phyloP scores from a whole-genome alignment of 2,329 filamentous ascomycete species.

The Aspergillus ochraceoroseus region DNA sequence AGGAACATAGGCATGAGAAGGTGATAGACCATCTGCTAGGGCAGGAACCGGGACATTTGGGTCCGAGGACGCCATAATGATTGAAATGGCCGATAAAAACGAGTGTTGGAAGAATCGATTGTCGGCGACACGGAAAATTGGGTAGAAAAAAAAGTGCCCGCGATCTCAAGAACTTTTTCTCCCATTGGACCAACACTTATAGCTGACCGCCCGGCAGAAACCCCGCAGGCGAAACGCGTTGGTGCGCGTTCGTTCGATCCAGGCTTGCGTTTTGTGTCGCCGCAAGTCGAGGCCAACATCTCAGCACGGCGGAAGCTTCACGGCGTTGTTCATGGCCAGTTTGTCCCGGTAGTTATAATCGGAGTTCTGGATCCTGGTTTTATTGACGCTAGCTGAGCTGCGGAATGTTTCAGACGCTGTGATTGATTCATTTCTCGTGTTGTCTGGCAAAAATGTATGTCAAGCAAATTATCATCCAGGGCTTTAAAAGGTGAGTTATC shows the following conservation, averaged over 20 bases:
- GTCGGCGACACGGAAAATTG: constrained; percentile 9
- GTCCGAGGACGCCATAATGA: constrained; percentile 27
- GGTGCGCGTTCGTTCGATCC: constrained; percentile 20
- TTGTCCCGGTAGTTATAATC: neutral
- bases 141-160: constrained; percentile 19
- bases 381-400: constrained; percentile 18
- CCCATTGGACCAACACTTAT: constrained; percentile 14
- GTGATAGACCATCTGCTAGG: constrained; percentile 44
- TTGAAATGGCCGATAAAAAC: neutral
- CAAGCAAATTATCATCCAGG: constrained; percentile 99
- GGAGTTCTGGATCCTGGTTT: constrained; percentile 7
- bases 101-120: constrained; percentile 4
- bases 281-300: constrained; percentile 13
- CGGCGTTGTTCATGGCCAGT: constrained; percentile 5
- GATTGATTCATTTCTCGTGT: constrained; percentile 26
- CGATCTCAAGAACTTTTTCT: constrained; percentile 19
- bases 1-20: constrained; percentile 47
- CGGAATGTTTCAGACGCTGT: constrained; percentile 31
- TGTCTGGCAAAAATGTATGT: constrained; percentile 71
- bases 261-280: constrained; percentile 12
- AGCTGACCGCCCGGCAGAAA: constrained; percentile 37
- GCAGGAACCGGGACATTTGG: constrained; percentile 21
- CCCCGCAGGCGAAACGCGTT: constrained; percentile 30
- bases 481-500: constrained; percentile 86
- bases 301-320: constrained; percentile 2